These are phyloP conservation scores for Stygiomarasmius scandens DNA, from an alignment of 1,284 basidiomycete species.

Conservation along the genomic window DNA sequence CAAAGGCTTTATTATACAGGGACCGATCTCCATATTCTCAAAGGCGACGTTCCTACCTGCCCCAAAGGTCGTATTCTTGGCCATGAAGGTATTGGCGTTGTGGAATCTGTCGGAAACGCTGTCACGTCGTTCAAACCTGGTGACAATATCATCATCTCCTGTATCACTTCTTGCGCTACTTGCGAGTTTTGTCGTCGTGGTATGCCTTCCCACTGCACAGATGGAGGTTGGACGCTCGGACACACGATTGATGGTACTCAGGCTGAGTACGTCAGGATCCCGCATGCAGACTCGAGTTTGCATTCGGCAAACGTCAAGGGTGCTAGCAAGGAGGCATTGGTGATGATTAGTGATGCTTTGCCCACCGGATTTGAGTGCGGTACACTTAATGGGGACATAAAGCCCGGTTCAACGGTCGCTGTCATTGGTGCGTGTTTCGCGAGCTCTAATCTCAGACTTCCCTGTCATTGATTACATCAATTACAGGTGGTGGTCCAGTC, in stretches of 20 bases:
- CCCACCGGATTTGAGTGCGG: conserved; percentile 29
- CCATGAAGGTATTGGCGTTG: conserved; percentile 36
- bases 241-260: conserved; percentile 31
- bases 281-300: conserved; percentile 21
- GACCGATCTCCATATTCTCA: conserved; percentile 32
- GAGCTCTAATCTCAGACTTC: not conserved
- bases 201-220: conserved; percentile 27
- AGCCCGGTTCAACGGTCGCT: conserved; percentile 25
- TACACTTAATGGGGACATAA: conserved; percentile 22
- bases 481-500: conserved; percentile 20
- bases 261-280: conserved; percentile 29
- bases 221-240: conserved; percentile 31
- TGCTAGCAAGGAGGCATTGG: conserved; percentile 22
- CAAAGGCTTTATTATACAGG: conserved; percentile 9
- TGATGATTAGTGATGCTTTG: conserved; percentile 23
- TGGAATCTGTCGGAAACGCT: conserved; percentile 29
- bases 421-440: conserved; percentile 19
- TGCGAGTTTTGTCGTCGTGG: conserved; percentile 24
- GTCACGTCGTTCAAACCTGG: conserved; percentile 34
- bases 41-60: conserved; percentile 29
- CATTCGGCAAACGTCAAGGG: conserved; percentile 4
- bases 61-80: conserved; percentile 32
- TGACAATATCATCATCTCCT: conserved; percentile 20
- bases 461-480: not conserved
- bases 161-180: conserved; percentile 16